These are phyloP conservation scores for Clarireedia homoeocarpa DNA, from an alignment of 2,329 filamentous ascomycete species.

Conservation along the genomic window DNA sequence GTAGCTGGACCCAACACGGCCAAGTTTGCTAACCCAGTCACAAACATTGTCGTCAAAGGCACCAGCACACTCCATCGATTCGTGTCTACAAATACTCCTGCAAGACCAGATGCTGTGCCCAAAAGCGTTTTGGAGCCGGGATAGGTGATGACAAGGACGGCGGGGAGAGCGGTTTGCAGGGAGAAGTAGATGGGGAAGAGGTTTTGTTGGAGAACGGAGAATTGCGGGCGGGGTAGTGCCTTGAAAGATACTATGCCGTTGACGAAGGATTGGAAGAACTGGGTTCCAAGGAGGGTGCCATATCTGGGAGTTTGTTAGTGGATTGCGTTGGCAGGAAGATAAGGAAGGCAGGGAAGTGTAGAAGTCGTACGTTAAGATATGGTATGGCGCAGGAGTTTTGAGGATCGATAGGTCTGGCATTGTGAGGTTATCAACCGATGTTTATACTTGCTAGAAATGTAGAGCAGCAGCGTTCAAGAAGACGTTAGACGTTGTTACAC, in stretches of 20 bases:
- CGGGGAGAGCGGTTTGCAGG: constrained; percentile 69
- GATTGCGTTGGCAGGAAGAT: background rate
- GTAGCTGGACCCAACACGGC: constrained; percentile 68
- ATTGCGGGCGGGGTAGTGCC: constrained; percentile 69
- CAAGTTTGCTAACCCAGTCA: constrained; percentile 65
- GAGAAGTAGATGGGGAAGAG: constrained; percentile 87
- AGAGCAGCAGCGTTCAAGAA: background rate
- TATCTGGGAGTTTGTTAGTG: constrained; percentile 52
- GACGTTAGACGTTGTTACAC: background rate
- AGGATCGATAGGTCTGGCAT: constrained; percentile 36
- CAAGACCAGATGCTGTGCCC: constrained; percentile 36
- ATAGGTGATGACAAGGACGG: constrained; percentile 70
- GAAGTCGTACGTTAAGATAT: constrained; percentile 58
- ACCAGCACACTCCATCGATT: constrained; percentile 58
- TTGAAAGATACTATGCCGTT: constrained; percentile 69
- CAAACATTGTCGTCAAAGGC: constrained; percentile 62
- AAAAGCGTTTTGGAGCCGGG: constrained; percentile 47
- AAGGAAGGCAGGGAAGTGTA: background rate
- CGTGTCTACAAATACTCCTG: constrained; percentile 49
- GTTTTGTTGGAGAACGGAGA: constrained; percentile 69
- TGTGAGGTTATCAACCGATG: constrained; percentile 9
- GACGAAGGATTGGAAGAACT: constrained; percentile 81
- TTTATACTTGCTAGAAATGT: background rate
- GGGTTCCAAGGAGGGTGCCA: constrained; percentile 77
- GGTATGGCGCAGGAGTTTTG: constrained; percentile 62